Evolutionary conservation across 495 filamentous ascomycete species (phyloP).

Genomic region (Xylaria nigripes): DNA sequence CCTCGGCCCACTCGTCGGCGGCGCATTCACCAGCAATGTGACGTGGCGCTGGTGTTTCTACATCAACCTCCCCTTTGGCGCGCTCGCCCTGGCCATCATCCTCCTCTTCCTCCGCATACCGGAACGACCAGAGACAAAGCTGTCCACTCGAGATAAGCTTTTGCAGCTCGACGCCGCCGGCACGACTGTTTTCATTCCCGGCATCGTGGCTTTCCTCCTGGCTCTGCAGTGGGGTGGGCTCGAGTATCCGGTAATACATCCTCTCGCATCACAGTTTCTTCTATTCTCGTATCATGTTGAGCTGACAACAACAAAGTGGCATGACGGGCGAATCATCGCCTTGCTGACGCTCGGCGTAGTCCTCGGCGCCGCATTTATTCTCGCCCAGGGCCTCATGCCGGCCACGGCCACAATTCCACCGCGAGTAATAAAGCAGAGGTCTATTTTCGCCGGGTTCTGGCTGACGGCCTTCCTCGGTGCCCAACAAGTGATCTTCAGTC

Average conservation of each 20-base stretch:
- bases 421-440: slow-evolving; percentile 59
- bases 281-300: neutral
- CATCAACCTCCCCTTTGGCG: slow-evolving; percentile 64
- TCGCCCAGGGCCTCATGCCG: slow-evolving; percentile 50
- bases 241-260: slow-evolving; percentile 37
- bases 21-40: slow-evolving; percentile 46
- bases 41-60: slow-evolving; percentile 75
- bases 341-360: slow-evolving; percentile 55
- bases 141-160: slow-evolving; percentile 37
- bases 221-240: slow-evolving; percentile 75
- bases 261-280: neutral
- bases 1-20: slow-evolving; percentile 58
- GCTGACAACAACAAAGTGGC: slow-evolving; percentile 41
- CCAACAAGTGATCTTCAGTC: slow-evolving; percentile 52
- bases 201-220: slow-evolving; percentile 59
- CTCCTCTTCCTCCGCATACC: slow-evolving; percentile 47
- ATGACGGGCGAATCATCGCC: slow-evolving; percentile 50
- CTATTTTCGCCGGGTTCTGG: slow-evolving; percentile 44
- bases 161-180: slow-evolving; percentile 57
- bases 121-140: slow-evolving; percentile 31
- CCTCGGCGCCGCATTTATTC: slow-evolving; percentile 49
- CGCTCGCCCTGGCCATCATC: slow-evolving; percentile 49
- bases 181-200: slow-evolving; percentile 54
- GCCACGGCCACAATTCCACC: slow-evolving; percentile 64
- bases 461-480: slow-evolving; percentile 45